Evolutionary conservation across 148 eudicot genomes (phyloP).

Genomic region (Arbutus unedo): DNA sequence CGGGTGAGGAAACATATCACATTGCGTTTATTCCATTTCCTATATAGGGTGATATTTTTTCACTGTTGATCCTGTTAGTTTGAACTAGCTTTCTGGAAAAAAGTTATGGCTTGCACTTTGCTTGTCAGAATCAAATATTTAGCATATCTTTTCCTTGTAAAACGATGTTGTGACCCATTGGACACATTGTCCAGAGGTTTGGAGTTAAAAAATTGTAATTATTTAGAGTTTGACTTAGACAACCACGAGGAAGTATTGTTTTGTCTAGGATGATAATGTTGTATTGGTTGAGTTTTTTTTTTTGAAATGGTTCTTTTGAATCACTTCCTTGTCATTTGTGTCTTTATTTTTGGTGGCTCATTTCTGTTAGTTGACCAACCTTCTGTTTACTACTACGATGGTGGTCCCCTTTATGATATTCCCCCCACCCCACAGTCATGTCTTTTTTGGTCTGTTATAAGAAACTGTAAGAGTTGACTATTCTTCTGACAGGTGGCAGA

Average conservation of each 20-base stretch:
- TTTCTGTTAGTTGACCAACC: constrained; percentile 7
- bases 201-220: background rate
- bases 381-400: background rate
- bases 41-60: background rate
- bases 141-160: background rate
- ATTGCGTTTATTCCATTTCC: background rate
- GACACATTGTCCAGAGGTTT: background rate
- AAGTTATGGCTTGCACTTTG: background rate
- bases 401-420: background rate
- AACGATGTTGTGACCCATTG: background rate
- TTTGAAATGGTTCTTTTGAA: background rate
- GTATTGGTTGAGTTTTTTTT: background rate
- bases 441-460: background rate
- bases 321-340: background rate
- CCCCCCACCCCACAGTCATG: background rate
- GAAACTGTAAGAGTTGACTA: constrained; percentile 12
- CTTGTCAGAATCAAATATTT: background rate
- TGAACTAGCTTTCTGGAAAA: background rate
- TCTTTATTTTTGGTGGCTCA: background rate
- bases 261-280: background rate
- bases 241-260: background rate
- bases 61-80: background rate
- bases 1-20: background rate
- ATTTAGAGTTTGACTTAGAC: background rate
- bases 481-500: constrained; percentile 70